phyloP scores from a whole-genome alignment of 2,329 filamentous ascomycete species.

The Amphichorda felina region DNA sequence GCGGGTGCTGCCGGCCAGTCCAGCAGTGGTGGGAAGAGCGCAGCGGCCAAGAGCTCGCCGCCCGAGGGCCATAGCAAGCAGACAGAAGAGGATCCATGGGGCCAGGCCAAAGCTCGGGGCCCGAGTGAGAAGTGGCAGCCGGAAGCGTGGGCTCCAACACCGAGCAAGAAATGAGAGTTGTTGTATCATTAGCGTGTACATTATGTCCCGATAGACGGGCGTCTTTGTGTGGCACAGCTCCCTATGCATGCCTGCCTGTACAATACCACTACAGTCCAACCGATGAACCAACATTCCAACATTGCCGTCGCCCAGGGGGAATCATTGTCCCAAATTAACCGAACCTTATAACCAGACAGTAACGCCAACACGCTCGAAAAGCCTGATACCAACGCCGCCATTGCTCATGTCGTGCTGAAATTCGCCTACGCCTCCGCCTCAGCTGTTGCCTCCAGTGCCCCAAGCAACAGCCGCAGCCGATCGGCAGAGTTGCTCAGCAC shows the following conservation, averaged over 20 bases:
- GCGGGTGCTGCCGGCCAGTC: not conserved
- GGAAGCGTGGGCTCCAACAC: slow-evolving; percentile 42
- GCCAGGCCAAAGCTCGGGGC: slow-evolving; percentile 28
- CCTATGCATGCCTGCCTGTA: too few species aligned
- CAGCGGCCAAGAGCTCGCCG: not conserved
- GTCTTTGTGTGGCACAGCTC: too few species aligned
- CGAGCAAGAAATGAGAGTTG: slow-evolving; percentile 16
- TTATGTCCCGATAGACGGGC: not conserved
- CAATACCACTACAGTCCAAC: too few species aligned
- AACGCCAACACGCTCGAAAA: too few species aligned
- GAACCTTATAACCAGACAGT: too few species aligned
- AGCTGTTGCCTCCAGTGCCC: slow-evolving; percentile 14
- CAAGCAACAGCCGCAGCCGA: slow-evolving; percentile 27
- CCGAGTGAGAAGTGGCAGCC: slow-evolving; percentile 60
- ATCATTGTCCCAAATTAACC: too few species aligned
- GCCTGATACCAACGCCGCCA: not conserved
- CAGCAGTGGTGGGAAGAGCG: not conserved
- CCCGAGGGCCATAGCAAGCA: slow-evolving; percentile 3
- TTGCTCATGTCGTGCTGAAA: not conserved
- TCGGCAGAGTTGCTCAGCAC: slow-evolving; percentile 30
- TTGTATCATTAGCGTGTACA: not conserved
- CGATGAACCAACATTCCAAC: too few species aligned
- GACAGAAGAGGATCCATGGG: slow-evolving; percentile 42
- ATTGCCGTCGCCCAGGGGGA: too few species aligned
- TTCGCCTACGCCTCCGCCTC: slow-evolving; percentile 6